Conservation (phyloP, 169 alveolate species). For the Plasmodium coatneyi region DNA sequence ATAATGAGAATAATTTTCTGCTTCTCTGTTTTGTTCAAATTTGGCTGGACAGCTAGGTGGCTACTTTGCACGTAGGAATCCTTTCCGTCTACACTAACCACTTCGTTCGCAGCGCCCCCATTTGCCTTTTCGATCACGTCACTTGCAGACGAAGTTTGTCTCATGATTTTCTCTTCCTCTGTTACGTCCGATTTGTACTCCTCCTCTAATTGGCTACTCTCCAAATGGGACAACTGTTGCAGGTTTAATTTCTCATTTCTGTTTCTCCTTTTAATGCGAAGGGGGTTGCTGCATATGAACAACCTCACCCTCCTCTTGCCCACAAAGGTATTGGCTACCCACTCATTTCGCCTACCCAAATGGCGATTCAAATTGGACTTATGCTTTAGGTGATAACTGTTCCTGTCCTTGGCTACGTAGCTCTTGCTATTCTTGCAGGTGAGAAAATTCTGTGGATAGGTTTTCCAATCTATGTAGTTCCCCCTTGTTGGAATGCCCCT, state of each 20-base stretch:
- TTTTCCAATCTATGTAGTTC: not conserved
- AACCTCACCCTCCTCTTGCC: not conserved
- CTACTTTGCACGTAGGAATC: not conserved
- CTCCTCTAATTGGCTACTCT: not conserved
- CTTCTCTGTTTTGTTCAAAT: conserved; percentile 19
- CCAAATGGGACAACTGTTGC: not conserved
- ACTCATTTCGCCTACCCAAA: not conserved
- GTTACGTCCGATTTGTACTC: not conserved
- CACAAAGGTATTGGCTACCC: not conserved
- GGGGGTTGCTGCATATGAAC: not conserved
- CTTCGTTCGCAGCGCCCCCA: not conserved
- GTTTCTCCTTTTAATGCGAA: not conserved
- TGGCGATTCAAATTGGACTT: not conserved
- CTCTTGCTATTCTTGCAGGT: not conserved
- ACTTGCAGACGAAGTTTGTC: not conserved
- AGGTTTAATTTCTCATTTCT: conserved; percentile 6
- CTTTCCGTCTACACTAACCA: not conserved
- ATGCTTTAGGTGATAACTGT: not conserved
- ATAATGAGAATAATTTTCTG: conserved; percentile 75
- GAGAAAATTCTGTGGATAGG: not conserved
- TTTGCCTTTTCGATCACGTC: not conserved
- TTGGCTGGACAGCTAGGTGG: not conserved
- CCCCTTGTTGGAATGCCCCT: not conserved
- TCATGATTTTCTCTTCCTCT: conserved; percentile 14
- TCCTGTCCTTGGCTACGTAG: not conserved